Conservation (phyloP, 306 rosid species). For the Prunus kanzakura region DNA sequence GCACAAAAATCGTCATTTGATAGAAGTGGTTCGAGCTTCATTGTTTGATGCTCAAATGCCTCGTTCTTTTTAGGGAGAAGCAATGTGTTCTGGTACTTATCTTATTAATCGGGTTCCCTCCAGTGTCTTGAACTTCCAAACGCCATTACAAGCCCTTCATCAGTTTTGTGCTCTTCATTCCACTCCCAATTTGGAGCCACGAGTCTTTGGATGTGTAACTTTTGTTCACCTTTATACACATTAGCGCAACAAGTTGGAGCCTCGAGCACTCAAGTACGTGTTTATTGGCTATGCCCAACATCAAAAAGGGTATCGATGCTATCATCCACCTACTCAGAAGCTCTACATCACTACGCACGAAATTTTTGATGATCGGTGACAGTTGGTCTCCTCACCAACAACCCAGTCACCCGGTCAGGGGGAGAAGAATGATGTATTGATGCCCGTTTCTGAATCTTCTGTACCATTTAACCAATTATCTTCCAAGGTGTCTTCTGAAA, state of each 20-base stretch:
- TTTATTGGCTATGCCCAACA: not conserved
- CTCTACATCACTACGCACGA: not conserved
- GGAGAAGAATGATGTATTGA: not conserved
- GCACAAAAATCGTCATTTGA: not conserved
- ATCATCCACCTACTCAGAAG: not conserved
- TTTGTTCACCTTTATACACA: not conserved
- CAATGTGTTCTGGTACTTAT: not conserved
- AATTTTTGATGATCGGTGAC: too few species aligned
- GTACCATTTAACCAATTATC: too few species aligned
- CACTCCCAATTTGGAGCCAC: not conserved
- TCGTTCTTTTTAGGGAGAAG: not conserved
- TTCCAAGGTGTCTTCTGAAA: too few species aligned
- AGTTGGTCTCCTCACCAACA: too few species aligned
- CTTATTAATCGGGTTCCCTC: not conserved
- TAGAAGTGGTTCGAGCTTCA: not conserved
- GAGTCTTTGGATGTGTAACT: not conserved
- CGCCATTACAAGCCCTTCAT: not conserved
- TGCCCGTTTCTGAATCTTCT: too few species aligned
- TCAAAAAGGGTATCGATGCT: not conserved
- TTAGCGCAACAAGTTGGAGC: not conserved
- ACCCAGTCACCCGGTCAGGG: not conserved
- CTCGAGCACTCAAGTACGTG: not conserved
- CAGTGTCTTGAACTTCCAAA: not conserved
- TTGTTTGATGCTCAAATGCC: not conserved
- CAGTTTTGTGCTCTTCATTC: not conserved